These are phyloP conservation scores for Aspergillus novofumigatus DNA, from an alignment of 2,329 filamentous ascomycete species.

Conservation along the genomic window DNA sequence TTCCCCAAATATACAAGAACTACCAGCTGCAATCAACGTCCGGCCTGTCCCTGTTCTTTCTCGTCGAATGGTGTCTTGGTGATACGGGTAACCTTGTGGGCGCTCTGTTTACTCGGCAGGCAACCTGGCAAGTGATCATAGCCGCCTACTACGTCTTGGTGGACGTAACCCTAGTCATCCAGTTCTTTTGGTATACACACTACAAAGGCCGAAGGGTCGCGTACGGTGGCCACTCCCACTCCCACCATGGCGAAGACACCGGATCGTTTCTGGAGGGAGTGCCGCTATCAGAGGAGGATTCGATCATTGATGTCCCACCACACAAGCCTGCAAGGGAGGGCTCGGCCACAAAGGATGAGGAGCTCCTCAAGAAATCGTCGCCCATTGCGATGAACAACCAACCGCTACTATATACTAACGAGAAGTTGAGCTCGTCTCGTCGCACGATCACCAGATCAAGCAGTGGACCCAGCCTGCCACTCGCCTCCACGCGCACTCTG, in stretches of 20 bases:
- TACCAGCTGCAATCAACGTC: conserved; percentile 60
- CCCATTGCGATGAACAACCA: conserved; percentile 17
- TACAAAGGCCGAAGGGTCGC: conserved; percentile 47
- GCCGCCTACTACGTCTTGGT: conserved; percentile 64
- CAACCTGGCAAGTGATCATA: conserved; percentile 62
- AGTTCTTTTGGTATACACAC: conserved; percentile 64
- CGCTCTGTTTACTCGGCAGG: conserved; percentile 60
- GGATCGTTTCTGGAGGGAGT: conserved; percentile 35
- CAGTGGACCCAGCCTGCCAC: conserved; percentile 24
- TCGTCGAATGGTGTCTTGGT: conserved; percentile 63
- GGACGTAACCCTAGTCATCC: conserved; percentile 57
- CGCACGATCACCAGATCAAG: conserved; percentile 24
- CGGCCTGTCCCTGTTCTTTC: conserved; percentile 61
- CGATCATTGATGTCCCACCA: conserved; percentile 13
- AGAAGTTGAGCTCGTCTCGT: conserved; percentile 29
- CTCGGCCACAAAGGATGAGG: conserved; percentile 27
- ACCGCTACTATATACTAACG: conserved; percentile 30
- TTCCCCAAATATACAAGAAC: conserved; percentile 68
- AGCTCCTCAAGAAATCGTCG: conserved; percentile 21
- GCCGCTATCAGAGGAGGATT: conserved; percentile 31
- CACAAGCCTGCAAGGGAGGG: conserved; percentile 11
- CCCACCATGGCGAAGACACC: conserved; percentile 24
- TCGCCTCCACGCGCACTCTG: conserved; percentile 41
- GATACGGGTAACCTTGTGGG: conserved; percentile 62
- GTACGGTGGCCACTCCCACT: conserved; percentile 24